phyloP scores from a whole-genome alignment of 495 filamentous ascomycete species.

The Penicillium samsonianum region DNA sequence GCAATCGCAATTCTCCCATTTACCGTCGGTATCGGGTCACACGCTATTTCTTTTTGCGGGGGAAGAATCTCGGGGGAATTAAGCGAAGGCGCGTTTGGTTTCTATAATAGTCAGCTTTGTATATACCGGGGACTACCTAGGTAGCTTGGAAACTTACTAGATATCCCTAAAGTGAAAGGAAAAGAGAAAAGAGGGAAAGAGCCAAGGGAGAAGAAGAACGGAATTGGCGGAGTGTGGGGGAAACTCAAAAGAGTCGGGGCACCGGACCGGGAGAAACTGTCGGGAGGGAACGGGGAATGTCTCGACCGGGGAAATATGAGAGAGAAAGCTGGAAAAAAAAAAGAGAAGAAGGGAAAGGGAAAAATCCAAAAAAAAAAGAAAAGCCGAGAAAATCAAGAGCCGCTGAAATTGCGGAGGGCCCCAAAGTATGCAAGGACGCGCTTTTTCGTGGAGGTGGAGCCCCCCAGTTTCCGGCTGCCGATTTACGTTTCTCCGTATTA shows the following conservation, averaged over 20 bases:
- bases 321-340: slow-evolving; percentile 4
- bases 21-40: slow-evolving; percentile 9
- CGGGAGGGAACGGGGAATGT: slow-evolving; percentile 31
- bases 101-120: slow-evolving; percentile 18
- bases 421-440: slow-evolving; percentile 32
- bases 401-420: slow-evolving; percentile 31
- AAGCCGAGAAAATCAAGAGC: slow-evolving; percentile 22
- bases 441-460: slow-evolving; percentile 30
- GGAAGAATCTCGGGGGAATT: slow-evolving; percentile 9
- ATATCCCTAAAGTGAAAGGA: neutral
- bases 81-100: neutral
- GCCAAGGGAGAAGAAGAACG: slow-evolving; percentile 14
- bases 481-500: neutral
- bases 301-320: slow-evolving; percentile 16
- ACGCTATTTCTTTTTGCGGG: neutral
- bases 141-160: neutral
- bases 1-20: slow-evolving; percentile 10
- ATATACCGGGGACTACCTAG: slow-evolving; percentile 12
- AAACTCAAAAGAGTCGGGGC: slow-evolving; percentile 40
- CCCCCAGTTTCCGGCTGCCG: slow-evolving; percentile 24
- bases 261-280: slow-evolving; percentile 35
- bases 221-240: slow-evolving; percentile 46
- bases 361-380: slow-evolving; percentile 12
- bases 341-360: slow-evolving; percentile 11
- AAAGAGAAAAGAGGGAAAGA: slow-evolving; percentile 3